Evolutionary conservation across 306 rosid genomes (phyloP), one percentile per base, ranked within the genome.

Genomic region (Begonia peltatifolia): DNA sequence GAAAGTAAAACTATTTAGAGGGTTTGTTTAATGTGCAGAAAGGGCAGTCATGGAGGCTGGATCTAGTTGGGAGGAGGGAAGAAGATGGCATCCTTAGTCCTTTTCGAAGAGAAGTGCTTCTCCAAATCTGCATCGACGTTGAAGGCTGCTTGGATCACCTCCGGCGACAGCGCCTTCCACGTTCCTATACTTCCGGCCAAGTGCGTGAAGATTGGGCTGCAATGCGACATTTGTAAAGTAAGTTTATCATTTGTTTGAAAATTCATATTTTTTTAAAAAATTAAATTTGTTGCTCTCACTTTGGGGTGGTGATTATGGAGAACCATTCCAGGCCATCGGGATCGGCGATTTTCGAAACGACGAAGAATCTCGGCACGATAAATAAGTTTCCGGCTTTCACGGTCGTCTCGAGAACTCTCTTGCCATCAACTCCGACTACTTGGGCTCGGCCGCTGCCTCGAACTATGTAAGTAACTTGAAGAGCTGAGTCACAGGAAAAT

Each of bases 301-400:
- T 68, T 35, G 96, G 96, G 51, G 94, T 83, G 50, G 84, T 64
- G 75, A 87, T 78, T 65, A 87, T 87, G 14, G 96, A 87, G 66
- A 87, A 87, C 96, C 89, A 87, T 36, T 80, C 96, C 77, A 87
- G 2, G 22, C 88, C 95, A 14, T 76, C 87, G 9, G 83, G 73
- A 58, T 75, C 74, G 67, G 75, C 83, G 58, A 86, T 86, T 79
- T 86, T 86, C 0, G 95, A 82, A 41, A 86, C 93, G 11, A 82
- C 87, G 20, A 74, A 77, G 42, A 88, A 88, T 62, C 95, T 71
- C 2, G 95, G 95, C 12, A 84, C 95, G 10, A 88, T 84, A 71
- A 88, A 84, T 79, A 84, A 61, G 42, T 79, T 77, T 6, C 96
- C 89, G 7, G 72, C 87, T 56, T 80, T 78, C 2, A 83, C 10